A percentile compares a stretch with the other conserved stretches of the same genome.
Conservation (phyloP, 177 flowering plant genomes). For the Vitis hybrid region DNA sequence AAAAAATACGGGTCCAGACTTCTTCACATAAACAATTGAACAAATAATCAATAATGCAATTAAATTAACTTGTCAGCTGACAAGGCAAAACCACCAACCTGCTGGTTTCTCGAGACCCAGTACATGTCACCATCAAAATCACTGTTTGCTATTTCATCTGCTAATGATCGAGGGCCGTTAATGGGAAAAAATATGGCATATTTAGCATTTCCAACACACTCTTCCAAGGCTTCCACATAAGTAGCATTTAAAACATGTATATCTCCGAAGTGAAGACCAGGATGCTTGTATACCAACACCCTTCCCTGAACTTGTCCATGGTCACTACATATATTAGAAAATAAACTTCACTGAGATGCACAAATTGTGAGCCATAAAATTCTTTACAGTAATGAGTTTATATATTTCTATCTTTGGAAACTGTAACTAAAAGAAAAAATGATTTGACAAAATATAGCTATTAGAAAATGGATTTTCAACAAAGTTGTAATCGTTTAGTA, state of each 20-base stretch:
- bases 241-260: slow-evolving; percentile 65
- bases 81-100: slow-evolving; percentile 38
- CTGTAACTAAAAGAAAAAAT: not conserved
- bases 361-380: not conserved
- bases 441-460: not conserved
- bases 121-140: slow-evolving; percentile 93
- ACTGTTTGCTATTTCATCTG: slow-evolving; percentile 88
- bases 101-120: slow-evolving; percentile 71
- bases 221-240: slow-evolving; percentile 44
- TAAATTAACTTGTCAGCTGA: not conserved
- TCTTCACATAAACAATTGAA: not conserved
- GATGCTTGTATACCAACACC: slow-evolving; percentile 75
- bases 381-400: not conserved
- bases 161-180: slow-evolving; percentile 66
- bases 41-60: not conserved
- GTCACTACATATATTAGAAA: slow-evolving; percentile 39
- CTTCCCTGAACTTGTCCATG: slow-evolving; percentile 75
- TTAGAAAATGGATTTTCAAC: not conserved
- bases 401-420: not conserved
- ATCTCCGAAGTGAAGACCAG: slow-evolving; percentile 91
- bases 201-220: slow-evolving; percentile 66
- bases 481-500: not conserved
- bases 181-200: slow-evolving; percentile 81
- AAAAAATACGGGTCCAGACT: not conserved
- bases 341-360: not conserved